Percentiles rank a stretch among this genome's conserved stretches.
Conservation (phyloP, 2,329 filamentous ascomycete genomes). For the Aspergillus candidus region DNA sequence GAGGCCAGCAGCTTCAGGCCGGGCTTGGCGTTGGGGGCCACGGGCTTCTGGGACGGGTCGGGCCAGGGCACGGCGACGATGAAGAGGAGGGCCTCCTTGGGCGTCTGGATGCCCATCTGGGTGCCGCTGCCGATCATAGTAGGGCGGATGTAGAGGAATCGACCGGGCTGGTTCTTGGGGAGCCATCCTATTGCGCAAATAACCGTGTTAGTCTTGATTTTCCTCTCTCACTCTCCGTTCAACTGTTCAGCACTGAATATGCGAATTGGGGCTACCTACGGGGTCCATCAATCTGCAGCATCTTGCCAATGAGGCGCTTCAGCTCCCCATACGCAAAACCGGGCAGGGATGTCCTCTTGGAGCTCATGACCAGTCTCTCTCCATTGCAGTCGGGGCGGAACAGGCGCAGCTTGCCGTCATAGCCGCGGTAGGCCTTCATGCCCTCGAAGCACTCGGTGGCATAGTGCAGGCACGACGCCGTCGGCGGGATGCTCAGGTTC, state of each 20-base stretch:
- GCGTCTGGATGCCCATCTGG: conserved; percentile 73
- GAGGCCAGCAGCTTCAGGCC: conserved; percentile 68
- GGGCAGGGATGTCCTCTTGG: conserved; percentile 65
- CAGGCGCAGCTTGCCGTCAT: conserved; percentile 65
- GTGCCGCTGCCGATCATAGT: conserved; percentile 78
- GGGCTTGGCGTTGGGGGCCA: conserved; percentile 13
- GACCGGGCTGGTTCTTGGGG: conserved; percentile 54
- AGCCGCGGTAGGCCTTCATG: conserved; percentile 63
- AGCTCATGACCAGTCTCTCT: conserved; percentile 53
- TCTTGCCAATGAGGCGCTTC: conserved; percentile 64
- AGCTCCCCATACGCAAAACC: conserved; percentile 65
- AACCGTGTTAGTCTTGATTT: neutral
- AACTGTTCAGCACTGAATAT: no score
- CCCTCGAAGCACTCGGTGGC: conserved; percentile 90
- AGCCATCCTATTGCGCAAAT: conserved; percentile 58
- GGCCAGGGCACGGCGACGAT: conserved; percentile 56
- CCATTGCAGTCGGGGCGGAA: conserved; percentile 74
- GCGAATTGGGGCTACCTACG: conserved; percentile 40
- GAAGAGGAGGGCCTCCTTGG: conserved; percentile 81
- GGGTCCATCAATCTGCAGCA: conserved; percentile 60
- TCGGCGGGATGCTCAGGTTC: conserved; percentile 70
- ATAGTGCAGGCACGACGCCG: conserved; percentile 77
- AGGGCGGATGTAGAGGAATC: conserved; percentile 78
- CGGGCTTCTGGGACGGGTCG: conserved; percentile 24
- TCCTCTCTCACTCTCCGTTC: no score